Conservation (phyloP, 1,284 basidiomycete genomes). For the Abortiporus biennis region DNA sequence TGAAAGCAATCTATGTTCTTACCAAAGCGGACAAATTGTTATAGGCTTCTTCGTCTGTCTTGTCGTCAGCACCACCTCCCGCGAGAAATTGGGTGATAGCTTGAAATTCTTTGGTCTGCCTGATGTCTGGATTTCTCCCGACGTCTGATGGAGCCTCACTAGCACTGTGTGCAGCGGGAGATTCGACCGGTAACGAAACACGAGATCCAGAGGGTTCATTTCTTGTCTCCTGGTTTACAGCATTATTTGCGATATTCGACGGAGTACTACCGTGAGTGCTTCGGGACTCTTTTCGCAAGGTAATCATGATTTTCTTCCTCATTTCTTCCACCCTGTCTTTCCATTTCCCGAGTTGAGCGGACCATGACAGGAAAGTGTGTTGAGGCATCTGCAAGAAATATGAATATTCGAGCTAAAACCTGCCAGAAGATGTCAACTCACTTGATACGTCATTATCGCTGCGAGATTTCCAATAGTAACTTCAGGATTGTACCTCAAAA, state of each 20-base stretch:
- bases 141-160: neutral
- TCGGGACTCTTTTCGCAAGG: too few relatives aligned
- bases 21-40: neutral
- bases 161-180: neutral
- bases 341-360: conserved; percentile 1
- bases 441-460: conserved; percentile 32
- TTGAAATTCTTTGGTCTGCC: conserved; percentile 34
- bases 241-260: too few relatives aligned
- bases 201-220: too few relatives aligned
- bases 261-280: too few relatives aligned
- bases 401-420: conserved; percentile 5
- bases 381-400: conserved; percentile 35
- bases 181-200: too few relatives aligned
- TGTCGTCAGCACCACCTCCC: conserved; percentile 33
- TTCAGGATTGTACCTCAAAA: conserved; percentile 32
- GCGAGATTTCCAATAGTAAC: conserved; percentile 26
- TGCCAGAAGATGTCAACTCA: neutral
- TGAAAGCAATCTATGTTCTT: too few relatives aligned
- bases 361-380: conserved; percentile 37
- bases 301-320: conserved; percentile 29
- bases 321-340: conserved; percentile 18
- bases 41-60: conserved; percentile 39
- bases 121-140: conserved; percentile 1
- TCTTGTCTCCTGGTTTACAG: neutral
- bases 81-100: conserved; percentile 47